These are phyloP conservation scores for Yamadazyma membranifaciens DNA, from an alignment of 1,139 yeast species.

Conservation along the genomic window DNA sequence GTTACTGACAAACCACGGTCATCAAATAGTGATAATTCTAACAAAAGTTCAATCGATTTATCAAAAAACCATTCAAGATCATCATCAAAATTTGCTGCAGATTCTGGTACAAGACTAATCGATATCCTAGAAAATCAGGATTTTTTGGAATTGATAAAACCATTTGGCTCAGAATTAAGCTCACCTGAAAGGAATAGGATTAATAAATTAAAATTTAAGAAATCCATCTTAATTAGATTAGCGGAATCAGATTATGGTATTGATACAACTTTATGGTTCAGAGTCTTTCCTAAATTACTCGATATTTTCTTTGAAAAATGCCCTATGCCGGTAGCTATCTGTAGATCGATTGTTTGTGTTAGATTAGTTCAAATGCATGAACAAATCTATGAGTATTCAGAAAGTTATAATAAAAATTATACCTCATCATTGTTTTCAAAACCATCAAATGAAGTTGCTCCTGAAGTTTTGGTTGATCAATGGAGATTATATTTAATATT, in stretches of 20 bases:
- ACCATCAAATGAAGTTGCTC: constrained; percentile 39
- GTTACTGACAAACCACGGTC: constrained; percentile 26
- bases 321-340: constrained; percentile 91
- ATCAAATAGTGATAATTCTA: constrained; percentile 5
- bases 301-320: constrained; percentile 74
- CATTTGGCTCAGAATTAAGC: constrained; percentile 63
- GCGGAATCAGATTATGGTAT: constrained; percentile 95
- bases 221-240: constrained; percentile 64
- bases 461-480: constrained; percentile 77
- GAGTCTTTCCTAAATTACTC: constrained; percentile 76
- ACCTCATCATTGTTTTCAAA: constrained; percentile 40
- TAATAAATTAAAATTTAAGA: constrained; percentile 58
- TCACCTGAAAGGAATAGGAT: constrained; percentile 79
- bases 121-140: constrained; percentile 74
- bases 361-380: constrained; percentile 89
- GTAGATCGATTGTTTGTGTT: constrained; percentile 90
- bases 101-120: constrained; percentile 73
- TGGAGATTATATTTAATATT: constrained; percentile 88
- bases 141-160: constrained; percentile 60
- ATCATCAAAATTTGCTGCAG: constrained; percentile 75
- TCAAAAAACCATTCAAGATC: constrained; percentile 49
- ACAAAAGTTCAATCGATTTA: constrained; percentile 4
- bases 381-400: constrained; percentile 62
- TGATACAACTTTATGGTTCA: constrained; percentile 93
- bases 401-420: constrained; percentile 39